Base-by-base conservation (phyloP, 176 grass and related monocot genomes). In the Eremochloa ophiuroides region DNA sequence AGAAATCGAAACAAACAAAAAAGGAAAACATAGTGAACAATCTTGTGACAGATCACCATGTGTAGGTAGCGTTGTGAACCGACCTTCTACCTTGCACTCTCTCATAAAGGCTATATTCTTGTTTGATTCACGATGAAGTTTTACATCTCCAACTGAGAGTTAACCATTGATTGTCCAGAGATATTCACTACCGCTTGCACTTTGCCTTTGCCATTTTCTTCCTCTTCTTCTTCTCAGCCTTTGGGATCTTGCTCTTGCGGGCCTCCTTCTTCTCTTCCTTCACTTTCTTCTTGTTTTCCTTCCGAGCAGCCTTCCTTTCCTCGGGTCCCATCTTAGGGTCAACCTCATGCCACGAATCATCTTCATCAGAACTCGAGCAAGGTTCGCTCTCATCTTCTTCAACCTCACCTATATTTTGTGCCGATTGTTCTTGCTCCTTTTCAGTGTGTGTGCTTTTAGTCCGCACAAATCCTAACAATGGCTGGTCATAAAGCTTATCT, bases 141-240 rank as follows among this genome's bases (percentile, higher is more conserved):
- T 7, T 29, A 28, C 1, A 75, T 40, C 17, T 30, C 10, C 67
- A 77, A 69, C 8, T 70, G 15, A 23, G 33, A 48, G 74, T 37
- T 26, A n/a, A 29, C 29, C 58, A 67, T 35, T 25, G 34, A 56
- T 58, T 43, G 62, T 48, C 63, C 65, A 50, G 13, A 26, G 35
- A 6, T 38, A 26, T 44, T 56, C 53, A 23, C 84, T 92, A 98
- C 66, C 92, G 83, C 66, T 77, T 91, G 65, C 95, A 98, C 82
- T 98, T 98, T 3, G 92, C 88, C 83, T 98, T 98, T 14, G 92
- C 90, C 88, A 98, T 82, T 50, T 98, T 95, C 85, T 93, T 98
- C 82, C 95, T 93, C 75, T 84, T 88, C 65, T 98, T 98, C 74
- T 98, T 98, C 25, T 95, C 90, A 15, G 88, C 84, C 84, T 98